Evolutionary conservation across 1,284 basidiomycete genomes (phyloP).

Genomic region (Papiliotrema fonsecae): DNA sequence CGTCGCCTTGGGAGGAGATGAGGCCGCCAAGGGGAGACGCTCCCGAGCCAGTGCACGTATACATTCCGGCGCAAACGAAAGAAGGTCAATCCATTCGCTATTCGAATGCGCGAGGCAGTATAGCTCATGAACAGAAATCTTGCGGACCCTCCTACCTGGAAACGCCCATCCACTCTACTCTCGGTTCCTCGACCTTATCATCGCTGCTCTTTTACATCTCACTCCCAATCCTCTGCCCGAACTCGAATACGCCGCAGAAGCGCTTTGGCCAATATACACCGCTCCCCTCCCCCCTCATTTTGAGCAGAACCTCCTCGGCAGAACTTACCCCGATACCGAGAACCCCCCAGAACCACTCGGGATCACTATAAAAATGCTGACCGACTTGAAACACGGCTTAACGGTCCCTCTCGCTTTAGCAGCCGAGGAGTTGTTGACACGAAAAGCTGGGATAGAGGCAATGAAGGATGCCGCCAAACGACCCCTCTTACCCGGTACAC

Average conservation of each 20-base stretch:
- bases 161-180: slow-evolving; percentile 56
- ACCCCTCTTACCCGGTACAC: slow-evolving; percentile 8
- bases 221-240: slow-evolving; percentile 61
- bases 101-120: too few species aligned
- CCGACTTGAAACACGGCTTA: slow-evolving; percentile 41
- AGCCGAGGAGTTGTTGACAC: slow-evolving; percentile 35
- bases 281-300: slow-evolving; percentile 31
- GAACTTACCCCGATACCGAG: slow-evolving; percentile 14
- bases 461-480: slow-evolving; percentile 21
- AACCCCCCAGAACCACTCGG: slow-evolving; percentile 23
- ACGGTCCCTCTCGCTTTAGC: slow-evolving; percentile 36
- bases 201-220: slow-evolving; percentile 62
- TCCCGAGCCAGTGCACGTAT: slow-evolving; percentile 70
- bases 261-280: slow-evolving; percentile 67
- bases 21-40: slow-evolving; percentile 65
- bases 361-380: slow-evolving; percentile 40
- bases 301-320: slow-evolving; percentile 27
- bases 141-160: slow-evolving; percentile 17
- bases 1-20: slow-evolving; percentile 68
- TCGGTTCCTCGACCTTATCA: slow-evolving; percentile 62
- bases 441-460: slow-evolving; percentile 21
- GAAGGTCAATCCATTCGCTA: slow-evolving; percentile 52
- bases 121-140: slow-evolving; percentile 20
- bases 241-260: slow-evolving; percentile 67
- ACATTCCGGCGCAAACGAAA: slow-evolving; percentile 57